Percentiles rank a stretch among this genome's conserved stretches.
These are phyloP conservation scores for Truncatella angustata DNA, from an alignment of 2,329 filamentous ascomycete genomes.

Conservation along the genomic window DNA sequence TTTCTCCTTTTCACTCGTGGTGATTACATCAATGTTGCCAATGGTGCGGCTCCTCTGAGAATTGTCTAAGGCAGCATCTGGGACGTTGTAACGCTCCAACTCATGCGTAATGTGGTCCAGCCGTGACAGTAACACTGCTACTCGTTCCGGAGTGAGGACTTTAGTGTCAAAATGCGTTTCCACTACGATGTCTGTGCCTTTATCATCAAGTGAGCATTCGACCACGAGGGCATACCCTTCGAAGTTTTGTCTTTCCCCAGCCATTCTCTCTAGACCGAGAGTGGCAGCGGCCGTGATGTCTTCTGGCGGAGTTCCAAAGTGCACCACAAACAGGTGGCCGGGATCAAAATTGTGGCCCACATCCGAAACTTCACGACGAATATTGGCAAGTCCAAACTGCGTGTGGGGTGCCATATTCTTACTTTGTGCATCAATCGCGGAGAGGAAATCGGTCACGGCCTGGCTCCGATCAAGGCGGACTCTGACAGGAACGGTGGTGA, in stretches of 20 bases:
- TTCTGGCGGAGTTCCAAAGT: background rate
- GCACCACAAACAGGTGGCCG: slow-evolving; percentile 7
- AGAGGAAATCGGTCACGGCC: background rate
- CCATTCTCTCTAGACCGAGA: slow-evolving; percentile 5
- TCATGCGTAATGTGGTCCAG: background rate
- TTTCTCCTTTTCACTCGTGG: background rate
- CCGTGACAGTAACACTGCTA: no score
- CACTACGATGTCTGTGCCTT: background rate
- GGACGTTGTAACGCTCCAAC: background rate
- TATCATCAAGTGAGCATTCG: slow-evolving; percentile 1
- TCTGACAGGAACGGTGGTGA: slow-evolving; percentile 1
- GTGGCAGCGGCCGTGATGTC: no score
- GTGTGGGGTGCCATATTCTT: background rate
- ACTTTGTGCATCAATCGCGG: background rate
- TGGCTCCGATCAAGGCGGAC: background rate
- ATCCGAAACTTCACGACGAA: slow-evolving; percentile 4
- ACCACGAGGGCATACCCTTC: slow-evolving; percentile 7
- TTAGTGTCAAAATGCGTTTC: slow-evolving; percentile 1
- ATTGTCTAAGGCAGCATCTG: background rate
- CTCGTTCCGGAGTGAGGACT: no score
- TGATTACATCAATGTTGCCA: background rate
- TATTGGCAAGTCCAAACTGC: slow-evolving; percentile 11
- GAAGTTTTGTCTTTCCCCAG: slow-evolving; percentile 5
- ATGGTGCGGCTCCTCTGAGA: background rate
- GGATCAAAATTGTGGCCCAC: slow-evolving; percentile 5